phyloP scores from a whole-genome alignment of 306 rosid species.

The Cucumis hystrix region DNA sequence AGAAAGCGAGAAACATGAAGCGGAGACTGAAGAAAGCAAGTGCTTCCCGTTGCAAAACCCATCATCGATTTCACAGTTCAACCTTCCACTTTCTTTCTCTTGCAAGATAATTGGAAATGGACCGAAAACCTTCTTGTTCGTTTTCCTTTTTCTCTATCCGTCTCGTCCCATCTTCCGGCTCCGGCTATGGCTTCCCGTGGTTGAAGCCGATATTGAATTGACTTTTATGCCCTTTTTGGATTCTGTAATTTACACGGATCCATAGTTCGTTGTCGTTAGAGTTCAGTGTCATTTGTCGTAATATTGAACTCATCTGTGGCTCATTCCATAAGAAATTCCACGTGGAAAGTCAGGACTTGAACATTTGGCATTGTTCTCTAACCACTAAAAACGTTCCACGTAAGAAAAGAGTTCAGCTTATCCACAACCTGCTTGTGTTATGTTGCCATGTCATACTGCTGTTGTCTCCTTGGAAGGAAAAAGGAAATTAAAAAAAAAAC shows the following conservation, averaged over 20 bases:
- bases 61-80: background rate
- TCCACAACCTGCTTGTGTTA: slow-evolving; percentile 3
- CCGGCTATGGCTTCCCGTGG: background rate
- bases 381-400: slow-evolving; percentile 17
- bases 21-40: slow-evolving; percentile 34
- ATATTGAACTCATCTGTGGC: background rate
- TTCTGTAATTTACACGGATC: background rate
- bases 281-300: slow-evolving; percentile 4
- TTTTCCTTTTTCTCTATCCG: background rate
- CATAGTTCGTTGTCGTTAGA: background rate
- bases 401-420: background rate
- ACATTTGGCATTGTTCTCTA: background rate
- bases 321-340: background rate
- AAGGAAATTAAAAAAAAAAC: background rate
- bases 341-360: background rate
- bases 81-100: background rate
- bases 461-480: background rate
- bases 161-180: background rate
- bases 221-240: background rate
- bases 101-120: background rate
- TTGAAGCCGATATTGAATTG: background rate
- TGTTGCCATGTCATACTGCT: slow-evolving; percentile 6
- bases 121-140: background rate
- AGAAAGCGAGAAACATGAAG: slow-evolving; percentile 12
- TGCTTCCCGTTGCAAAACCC: slow-evolving; percentile 33